Conservation (phyloP, 495 filamentous ascomycete species). For the Tuber calosporum region DNA sequence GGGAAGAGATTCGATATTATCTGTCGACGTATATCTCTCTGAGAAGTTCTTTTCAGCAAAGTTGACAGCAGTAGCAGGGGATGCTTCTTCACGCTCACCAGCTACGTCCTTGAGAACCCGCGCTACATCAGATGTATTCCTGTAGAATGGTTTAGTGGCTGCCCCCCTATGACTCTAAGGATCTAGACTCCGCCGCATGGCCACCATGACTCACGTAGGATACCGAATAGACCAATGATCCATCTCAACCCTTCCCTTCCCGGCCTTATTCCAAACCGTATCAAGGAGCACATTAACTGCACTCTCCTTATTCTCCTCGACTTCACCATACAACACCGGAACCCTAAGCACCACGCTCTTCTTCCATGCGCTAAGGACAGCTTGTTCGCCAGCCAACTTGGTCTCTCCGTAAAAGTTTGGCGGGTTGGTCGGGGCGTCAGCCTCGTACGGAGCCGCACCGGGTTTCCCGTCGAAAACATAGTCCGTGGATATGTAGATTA, state of each 20-base stretch:
- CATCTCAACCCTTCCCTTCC: conserved; percentile 61
- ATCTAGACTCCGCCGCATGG: neutral
- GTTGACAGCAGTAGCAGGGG: neutral
- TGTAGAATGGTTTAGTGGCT: conserved; percentile 8
- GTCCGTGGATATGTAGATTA: conserved; percentile 92
- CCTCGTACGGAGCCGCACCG: conserved; percentile 72
- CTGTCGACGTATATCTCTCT: conserved; percentile 33
- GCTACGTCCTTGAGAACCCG: conserved; percentile 67
- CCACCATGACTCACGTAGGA: conserved; percentile 54
- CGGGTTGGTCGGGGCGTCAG: conserved; percentile 56
- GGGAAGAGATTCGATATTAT: conserved; percentile 51
- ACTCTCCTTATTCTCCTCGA: conserved; percentile 60
- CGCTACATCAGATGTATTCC: conserved; percentile 75
- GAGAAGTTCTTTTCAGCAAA: neutral
- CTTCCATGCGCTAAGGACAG: conserved; percentile 49
- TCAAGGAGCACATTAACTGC: conserved; percentile 78
- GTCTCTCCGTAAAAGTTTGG: conserved; percentile 84
- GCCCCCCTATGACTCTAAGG: neutral
- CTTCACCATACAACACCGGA: conserved; percentile 77
- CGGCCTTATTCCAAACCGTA: conserved; percentile 58
- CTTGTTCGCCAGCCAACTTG: conserved; percentile 76
- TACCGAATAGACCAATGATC: conserved; percentile 83
- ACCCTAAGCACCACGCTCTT: conserved; percentile 69
- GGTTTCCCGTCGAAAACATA: conserved; percentile 81
- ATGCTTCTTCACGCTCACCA: conserved; percentile 50